Evolutionary conservation across 129 eudicot genomes (phyloP).

Genomic region (Pulicaria dysenterica): DNA sequence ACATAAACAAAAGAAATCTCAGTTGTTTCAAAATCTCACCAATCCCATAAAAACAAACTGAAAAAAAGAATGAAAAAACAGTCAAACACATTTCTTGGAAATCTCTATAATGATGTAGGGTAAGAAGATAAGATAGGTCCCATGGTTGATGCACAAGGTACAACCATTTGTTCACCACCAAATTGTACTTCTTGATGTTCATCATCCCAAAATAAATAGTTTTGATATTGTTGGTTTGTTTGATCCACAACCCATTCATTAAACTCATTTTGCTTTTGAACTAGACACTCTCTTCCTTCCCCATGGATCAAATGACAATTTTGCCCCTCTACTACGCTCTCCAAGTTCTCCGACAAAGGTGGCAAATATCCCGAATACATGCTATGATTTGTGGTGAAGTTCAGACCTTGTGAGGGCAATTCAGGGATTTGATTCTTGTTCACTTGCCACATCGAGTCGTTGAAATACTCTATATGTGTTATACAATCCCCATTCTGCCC

Average conservation of each 20-base stretch:
- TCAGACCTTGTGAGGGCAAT: slow-evolving; percentile 25
- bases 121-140: slow-evolving; percentile 57
- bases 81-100: slow-evolving; percentile 21
- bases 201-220: slow-evolving; percentile 76
- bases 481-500: slow-evolving; percentile 32
- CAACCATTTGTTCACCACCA: slow-evolving; percentile 47
- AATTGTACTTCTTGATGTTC: slow-evolving; percentile 46
- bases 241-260: slow-evolving; percentile 70
- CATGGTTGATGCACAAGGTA: slow-evolving; percentile 48
- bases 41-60: slow-evolving; percentile 23
- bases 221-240: slow-evolving; percentile 49
- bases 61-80: slow-evolving; percentile 10
- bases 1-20: slow-evolving; percentile 32
- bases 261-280: slow-evolving; percentile 54
- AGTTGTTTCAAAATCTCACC: slow-evolving; percentile 41
- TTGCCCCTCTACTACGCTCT: slow-evolving; percentile 41
- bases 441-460: slow-evolving; percentile 49
- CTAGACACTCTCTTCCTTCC: slow-evolving; percentile 48
- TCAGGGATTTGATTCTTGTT: slow-evolving; percentile 40
- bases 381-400: slow-evolving; percentile 25
- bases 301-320: slow-evolving; percentile 45
- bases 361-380: slow-evolving; percentile 55
- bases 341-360: slow-evolving; percentile 55
- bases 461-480: slow-evolving; percentile 33
- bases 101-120: slow-evolving; percentile 57